Conservation (phyloP, 2,329 filamentous ascomycete genomes). For the Claviceps humidiphila region DNA sequence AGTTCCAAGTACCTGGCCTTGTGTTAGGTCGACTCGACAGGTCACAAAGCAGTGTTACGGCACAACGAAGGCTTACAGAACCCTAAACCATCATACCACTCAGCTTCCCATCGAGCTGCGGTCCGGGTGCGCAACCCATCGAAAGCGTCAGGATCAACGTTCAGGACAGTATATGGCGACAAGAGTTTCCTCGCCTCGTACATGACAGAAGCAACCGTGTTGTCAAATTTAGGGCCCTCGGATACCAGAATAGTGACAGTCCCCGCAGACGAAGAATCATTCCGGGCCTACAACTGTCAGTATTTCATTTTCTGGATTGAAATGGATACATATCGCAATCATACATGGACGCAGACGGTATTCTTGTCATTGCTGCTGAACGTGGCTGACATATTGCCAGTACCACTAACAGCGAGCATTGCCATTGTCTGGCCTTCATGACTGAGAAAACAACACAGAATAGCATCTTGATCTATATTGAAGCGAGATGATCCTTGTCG, state of each 20-base stretch:
- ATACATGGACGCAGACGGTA: conserved; percentile 52
- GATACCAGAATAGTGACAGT: conserved; percentile 54
- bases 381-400: conserved; percentile 55
- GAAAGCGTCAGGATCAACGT: conserved; percentile 32
- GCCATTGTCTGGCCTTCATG: conserved; percentile 61
- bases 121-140: conserved; percentile 33
- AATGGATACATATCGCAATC: conserved; percentile 12
- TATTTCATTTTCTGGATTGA: conserved; percentile 5
- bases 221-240: conserved; percentile 58
- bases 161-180: conserved; percentile 25
- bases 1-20: conserved; percentile 71
- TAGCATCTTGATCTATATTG: conserved; percentile 59
- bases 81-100: conserved; percentile 85
- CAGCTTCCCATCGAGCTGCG: conserved; percentile 57
- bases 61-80: conserved; percentile 50
- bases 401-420: conserved; percentile 63
- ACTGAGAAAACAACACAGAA: conserved; percentile 67
- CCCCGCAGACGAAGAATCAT: conserved; percentile 47
- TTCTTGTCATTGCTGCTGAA: conserved; percentile 54
- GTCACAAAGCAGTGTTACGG: background rate
- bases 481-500: conserved; percentile 61
- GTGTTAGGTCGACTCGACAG: conserved; percentile 9
- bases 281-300: conserved; percentile 36
- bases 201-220: conserved; percentile 66
- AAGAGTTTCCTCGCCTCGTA: conserved; percentile 62